A percentile compares a stretch with the other conserved stretches of the same genome.
Evolutionary conservation across 345 rosid genomes (phyloP).

Genomic region (Gossypium herbaceum): DNA sequence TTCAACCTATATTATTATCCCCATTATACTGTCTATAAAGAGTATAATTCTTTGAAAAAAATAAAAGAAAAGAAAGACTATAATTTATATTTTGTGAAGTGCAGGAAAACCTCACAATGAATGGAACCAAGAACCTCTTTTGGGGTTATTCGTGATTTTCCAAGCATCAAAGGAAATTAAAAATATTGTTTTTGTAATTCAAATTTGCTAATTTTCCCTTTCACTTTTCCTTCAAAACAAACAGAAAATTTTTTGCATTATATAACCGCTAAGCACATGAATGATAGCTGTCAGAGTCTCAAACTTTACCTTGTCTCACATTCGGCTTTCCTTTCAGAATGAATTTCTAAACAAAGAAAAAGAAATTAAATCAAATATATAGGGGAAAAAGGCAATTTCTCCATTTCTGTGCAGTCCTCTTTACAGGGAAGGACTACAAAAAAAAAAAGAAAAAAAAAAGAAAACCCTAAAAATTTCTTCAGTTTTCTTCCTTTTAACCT

Average conservation of each 20-base stretch:
- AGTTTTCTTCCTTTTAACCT: neutral
- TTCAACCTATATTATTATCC: no score
- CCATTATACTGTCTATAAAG: no score
- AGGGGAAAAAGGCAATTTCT: neutral
- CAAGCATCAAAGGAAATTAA: no score
- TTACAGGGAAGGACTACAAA: conserved; percentile 1
- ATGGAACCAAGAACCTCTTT: no score
- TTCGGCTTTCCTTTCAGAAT: neutral
- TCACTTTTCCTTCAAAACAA: neutral
- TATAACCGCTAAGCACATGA: neutral
- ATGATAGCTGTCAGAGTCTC: neutral
- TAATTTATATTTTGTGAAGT: no score
- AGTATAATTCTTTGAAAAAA: no score
- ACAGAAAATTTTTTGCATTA: neutral
- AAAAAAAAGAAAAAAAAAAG: neutral
- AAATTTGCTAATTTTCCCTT: neutral
- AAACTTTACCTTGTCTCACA: neutral
- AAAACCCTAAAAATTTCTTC: neutral
- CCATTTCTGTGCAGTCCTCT: conserved; percentile 5
- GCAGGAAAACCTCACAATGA: no score
- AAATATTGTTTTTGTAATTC: neutral
- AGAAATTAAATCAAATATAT: neutral
- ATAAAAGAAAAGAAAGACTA: no score
- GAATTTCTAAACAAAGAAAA: neutral
- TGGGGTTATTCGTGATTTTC: no score